A percentile compares a stretch with the other conserved stretches of the same genome.
Evolutionary conservation across 495 filamentous ascomycete genomes (phyloP).

Genomic region (Lophium mytilinum): DNA sequence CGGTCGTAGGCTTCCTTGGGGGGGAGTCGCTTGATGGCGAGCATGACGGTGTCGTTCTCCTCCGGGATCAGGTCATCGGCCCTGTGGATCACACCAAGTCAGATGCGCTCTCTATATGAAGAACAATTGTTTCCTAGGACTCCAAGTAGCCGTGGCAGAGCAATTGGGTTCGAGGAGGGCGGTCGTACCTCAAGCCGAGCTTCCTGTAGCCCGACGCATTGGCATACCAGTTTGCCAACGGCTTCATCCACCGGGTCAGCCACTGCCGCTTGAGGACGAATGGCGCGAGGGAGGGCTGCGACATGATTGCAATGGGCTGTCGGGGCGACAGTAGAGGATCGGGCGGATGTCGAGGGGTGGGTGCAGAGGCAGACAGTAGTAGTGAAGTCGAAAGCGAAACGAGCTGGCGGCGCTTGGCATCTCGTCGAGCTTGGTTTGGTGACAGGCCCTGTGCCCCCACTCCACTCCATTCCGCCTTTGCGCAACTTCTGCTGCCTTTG

Average conservation of each 20-base stretch:
- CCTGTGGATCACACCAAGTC: constrained; percentile 39
- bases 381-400: neutral
- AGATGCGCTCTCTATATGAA: neutral
- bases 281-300: constrained; percentile 60
- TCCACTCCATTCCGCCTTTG: neutral
- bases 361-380: neutral
- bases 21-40: constrained; percentile 81
- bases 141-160: neutral
- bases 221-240: constrained; percentile 74
- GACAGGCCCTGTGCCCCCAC: neutral
- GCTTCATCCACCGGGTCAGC: constrained; percentile 67
- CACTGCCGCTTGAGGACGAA: constrained; percentile 75
- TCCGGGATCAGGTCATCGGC: constrained; percentile 89
- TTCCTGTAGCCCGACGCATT: constrained; percentile 85
- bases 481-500: neutral
- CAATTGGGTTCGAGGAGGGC: neutral
- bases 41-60: constrained; percentile 75
- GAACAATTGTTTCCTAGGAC: neutral
- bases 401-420: neutral
- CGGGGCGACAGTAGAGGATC: neutral
- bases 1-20: constrained; percentile 91
- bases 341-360: constrained; percentile 5
- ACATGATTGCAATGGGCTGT: constrained; percentile 47
- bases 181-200: constrained; percentile 75
- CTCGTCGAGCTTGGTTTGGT: neutral